A percentile compares a stretch with the other conserved stretches of the same genome.
Conservation (phyloP, 129 eudicot genomes). For the Flaveria linearis region DNA sequence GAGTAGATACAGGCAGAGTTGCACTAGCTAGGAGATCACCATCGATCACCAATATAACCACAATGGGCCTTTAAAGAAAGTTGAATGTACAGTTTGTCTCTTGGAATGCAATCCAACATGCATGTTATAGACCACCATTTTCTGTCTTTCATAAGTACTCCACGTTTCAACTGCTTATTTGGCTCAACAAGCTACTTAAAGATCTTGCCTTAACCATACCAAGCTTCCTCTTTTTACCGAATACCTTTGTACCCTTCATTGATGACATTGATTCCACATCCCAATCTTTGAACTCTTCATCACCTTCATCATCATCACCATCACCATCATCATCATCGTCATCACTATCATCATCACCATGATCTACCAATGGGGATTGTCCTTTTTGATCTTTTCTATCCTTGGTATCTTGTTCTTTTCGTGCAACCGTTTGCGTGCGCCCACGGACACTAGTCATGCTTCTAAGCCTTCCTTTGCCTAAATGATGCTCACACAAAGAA, state of each 20-base stretch:
- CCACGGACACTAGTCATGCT: slow-evolving; percentile 46
- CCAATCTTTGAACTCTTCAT: slow-evolving; percentile 30
- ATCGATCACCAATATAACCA: not conserved
- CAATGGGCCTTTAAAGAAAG: not conserved
- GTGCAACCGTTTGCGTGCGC: slow-evolving; percentile 17
- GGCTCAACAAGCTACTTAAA: slow-evolving; percentile 72
- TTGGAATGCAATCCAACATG: not conserved
- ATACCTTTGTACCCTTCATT: slow-evolving; percentile 22
- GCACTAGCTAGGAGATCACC: not conserved
- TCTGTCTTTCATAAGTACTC: not conserved
- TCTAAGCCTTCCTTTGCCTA: slow-evolving; percentile 85
- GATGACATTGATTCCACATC: slow-evolving; percentile 28
- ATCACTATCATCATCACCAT: slow-evolving; percentile 23
- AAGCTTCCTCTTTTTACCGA: slow-evolving; percentile 46
- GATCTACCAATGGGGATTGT: not conserved
- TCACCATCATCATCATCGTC: slow-evolving; percentile 24
- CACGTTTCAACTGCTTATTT: slow-evolving; percentile 37
- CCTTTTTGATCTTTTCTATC: slow-evolving; percentile 14
- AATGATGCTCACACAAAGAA: slow-evolving; percentile 87
- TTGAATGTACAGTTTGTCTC: not conserved
- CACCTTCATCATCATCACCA: slow-evolving; percentile 25
- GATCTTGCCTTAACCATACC: slow-evolving; percentile 90
- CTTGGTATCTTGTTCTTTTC: slow-evolving; percentile 15
- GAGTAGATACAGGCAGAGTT: not conserved
- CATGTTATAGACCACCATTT: not conserved